A percentile compares a stretch with the other conserved stretches of the same genome.
Evolutionary conservation across 805 yeast species (phyloP).

Genomic region (Maudiozyma turicensis): DNA sequence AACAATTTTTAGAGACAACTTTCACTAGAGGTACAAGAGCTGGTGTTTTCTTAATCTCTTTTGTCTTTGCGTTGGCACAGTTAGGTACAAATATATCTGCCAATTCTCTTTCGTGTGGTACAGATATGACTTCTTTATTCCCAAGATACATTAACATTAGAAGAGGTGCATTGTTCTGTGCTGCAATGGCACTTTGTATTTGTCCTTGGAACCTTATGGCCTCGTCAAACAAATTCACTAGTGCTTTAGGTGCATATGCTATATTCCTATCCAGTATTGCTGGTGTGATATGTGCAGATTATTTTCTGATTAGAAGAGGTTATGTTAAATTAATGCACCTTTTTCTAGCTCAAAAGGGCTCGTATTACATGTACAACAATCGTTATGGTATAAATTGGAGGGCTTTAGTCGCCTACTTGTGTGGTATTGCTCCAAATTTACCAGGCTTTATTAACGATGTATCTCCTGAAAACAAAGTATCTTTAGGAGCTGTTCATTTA

Average conservation of each 20-base stretch:
- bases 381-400: slow-evolving; percentile 63
- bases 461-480: slow-evolving; percentile 47
- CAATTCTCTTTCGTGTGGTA: slow-evolving; percentile 51
- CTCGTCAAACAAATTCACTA: slow-evolving; percentile 58
- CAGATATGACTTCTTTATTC: slow-evolving; percentile 46
- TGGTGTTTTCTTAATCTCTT: slow-evolving; percentile 60
- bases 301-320: slow-evolving; percentile 64
- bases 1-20: slow-evolving; percentile 31
- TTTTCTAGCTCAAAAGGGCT: slow-evolving; percentile 35
- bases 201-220: slow-evolving; percentile 73
- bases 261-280: slow-evolving; percentile 73
- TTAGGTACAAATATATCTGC: slow-evolving; percentile 68
- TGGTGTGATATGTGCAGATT: slow-evolving; percentile 51
- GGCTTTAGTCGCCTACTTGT: slow-evolving; percentile 55
- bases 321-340: slow-evolving; percentile 50
- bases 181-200: slow-evolving; percentile 52
- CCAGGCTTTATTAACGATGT: slow-evolving; percentile 41
- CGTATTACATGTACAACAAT: slow-evolving; percentile 45
- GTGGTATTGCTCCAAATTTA: slow-evolving; percentile 32
- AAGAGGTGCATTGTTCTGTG: slow-evolving; percentile 60
- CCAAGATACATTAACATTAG: slow-evolving; percentile 51
- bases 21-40: slow-evolving; percentile 47
- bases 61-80: slow-evolving; percentile 61
- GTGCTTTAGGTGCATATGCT: slow-evolving; percentile 67
- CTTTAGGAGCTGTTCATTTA: slow-evolving; percentile 62